phyloP scores from a whole-genome alignment of 2,329 filamentous ascomycete species.

The Scortechinia acanthostroma region DNA sequence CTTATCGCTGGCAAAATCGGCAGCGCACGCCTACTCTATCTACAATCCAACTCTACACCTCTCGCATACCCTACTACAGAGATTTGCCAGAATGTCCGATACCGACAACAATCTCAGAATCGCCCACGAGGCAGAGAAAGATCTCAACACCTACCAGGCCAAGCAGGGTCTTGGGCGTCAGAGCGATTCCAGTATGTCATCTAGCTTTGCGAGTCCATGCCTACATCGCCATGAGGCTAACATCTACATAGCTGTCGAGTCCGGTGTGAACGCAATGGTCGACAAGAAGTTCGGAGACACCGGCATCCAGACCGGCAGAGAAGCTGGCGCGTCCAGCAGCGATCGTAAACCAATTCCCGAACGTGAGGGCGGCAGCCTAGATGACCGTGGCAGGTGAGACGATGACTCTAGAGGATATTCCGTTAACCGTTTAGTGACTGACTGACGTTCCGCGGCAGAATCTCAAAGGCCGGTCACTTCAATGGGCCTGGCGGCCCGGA shows the following conservation, averaged over 20 bases:
- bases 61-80: too few relatives aligned
- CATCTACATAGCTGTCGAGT: slow-evolving; percentile 24
- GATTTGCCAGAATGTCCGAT: background rate
- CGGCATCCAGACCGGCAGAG: slow-evolving; percentile 24
- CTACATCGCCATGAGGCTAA: too few relatives aligned
- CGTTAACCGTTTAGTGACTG: too few relatives aligned
- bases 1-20: too few relatives aligned
- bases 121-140: slow-evolving; percentile 22
- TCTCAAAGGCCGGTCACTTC: slow-evolving; percentile 23
- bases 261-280: slow-evolving; percentile 27
- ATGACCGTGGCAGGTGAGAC: slow-evolving; percentile 25
- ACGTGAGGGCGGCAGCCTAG: slow-evolving; percentile 26
- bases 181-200: slow-evolving; percentile 25
- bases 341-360: slow-evolving; percentile 26
- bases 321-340: slow-evolving; percentile 19
- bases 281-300: slow-evolving; percentile 20
- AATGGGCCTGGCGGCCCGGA: slow-evolving; percentile 22
- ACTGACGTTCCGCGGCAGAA: too few relatives aligned
- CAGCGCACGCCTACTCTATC: too few relatives aligned
- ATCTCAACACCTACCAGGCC: slow-evolving; percentile 26
- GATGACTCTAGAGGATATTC: too few relatives aligned
- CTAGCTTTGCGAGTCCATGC: background rate
- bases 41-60: too few relatives aligned
- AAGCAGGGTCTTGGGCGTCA: slow-evolving; percentile 25
- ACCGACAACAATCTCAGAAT: slow-evolving; percentile 6